Conservation (phyloP, 441 rosid species). For the Syzygium syzygioides region DNA sequence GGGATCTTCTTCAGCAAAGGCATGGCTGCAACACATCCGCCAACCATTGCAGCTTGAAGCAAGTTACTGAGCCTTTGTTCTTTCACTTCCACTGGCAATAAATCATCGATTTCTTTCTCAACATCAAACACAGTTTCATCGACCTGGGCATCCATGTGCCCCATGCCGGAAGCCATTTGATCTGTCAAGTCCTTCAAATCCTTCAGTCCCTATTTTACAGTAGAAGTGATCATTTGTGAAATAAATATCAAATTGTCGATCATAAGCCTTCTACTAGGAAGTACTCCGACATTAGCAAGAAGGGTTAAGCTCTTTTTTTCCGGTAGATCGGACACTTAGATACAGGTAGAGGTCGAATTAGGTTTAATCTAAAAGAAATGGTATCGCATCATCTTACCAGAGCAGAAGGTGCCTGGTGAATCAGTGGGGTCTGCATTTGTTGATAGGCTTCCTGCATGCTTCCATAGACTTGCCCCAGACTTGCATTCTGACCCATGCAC, state of each 20-base stretch:
- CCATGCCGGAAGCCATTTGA: slow-evolving; percentile 41
- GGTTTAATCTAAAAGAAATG: not conserved
- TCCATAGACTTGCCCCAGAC: slow-evolving; percentile 44
- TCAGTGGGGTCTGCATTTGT: slow-evolving; percentile 53
- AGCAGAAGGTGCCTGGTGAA: slow-evolving; percentile 43
- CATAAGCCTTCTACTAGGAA: not conserved
- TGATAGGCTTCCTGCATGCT: slow-evolving; percentile 68
- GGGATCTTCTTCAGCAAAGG: slow-evolving; percentile 57
- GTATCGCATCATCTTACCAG: slow-evolving; percentile 22
- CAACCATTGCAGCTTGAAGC: slow-evolving; percentile 58
- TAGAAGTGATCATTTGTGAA: not conserved
- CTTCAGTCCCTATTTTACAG: slow-evolving; percentile 33
- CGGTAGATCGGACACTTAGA: not conserved
- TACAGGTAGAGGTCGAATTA: not conserved
- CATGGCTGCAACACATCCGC: slow-evolving; percentile 62
- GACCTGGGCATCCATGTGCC: slow-evolving; percentile 28
- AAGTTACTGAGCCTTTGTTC: slow-evolving; percentile 66
- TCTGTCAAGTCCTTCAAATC: slow-evolving; percentile 42
- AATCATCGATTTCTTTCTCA: slow-evolving; percentile 54
- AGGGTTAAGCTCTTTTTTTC: not conserved
- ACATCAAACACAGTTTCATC: slow-evolving; percentile 44
- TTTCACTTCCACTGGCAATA: slow-evolving; percentile 63
- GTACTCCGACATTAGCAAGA: not conserved
- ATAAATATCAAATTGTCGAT: not conserved
- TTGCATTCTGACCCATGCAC: slow-evolving; percentile 40